Conservation (phyloP, 108 stramenopile genomes). For the Cyclotella distinguenda region DNA sequence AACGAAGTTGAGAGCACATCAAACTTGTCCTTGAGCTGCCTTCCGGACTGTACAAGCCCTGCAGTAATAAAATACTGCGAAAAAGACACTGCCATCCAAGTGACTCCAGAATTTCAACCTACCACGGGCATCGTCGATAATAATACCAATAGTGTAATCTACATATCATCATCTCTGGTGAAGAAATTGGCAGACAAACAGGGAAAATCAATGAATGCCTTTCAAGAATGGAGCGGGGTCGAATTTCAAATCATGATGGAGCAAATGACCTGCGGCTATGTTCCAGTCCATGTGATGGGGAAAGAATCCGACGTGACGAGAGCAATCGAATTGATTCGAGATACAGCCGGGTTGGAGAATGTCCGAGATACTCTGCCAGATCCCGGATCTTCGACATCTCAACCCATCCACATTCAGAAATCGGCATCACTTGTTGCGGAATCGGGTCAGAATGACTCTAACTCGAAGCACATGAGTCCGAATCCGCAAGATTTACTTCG, state of each 20-base stretch:
- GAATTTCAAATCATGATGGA: constrained; percentile 16
- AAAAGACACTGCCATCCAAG: too few species aligned
- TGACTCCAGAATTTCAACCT: too few species aligned
- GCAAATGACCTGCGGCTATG: constrained; percentile 8
- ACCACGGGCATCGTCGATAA: not conserved
- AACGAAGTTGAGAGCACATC: constrained; percentile 5
- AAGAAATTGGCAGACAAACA: constrained; percentile 29
- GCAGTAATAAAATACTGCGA: too few species aligned
- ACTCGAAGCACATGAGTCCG: not conserved
- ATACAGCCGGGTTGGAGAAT: constrained; percentile 26
- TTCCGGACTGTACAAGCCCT: too few species aligned
- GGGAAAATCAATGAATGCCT: constrained; percentile 32
- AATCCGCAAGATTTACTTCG: constrained; percentile 14
- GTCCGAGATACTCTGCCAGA: constrained; percentile 10
- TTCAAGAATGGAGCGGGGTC: constrained; percentile 20
- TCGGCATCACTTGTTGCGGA: too few species aligned
- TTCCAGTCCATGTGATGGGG: constrained; percentile 28
- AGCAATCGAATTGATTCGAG: constrained; percentile 24
- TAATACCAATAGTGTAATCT: constrained; percentile 13
- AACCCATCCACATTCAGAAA: not conserved
- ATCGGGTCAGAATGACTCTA: not conserved
- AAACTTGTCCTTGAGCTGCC: too few species aligned
- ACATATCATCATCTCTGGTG: constrained; percentile 10
- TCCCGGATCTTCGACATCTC: not conserved
- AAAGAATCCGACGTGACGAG: constrained; percentile 1